Evolutionary conservation across 257 asterid genomes (phyloP).

Genomic region (Nyctanthes arbortristis): DNA sequence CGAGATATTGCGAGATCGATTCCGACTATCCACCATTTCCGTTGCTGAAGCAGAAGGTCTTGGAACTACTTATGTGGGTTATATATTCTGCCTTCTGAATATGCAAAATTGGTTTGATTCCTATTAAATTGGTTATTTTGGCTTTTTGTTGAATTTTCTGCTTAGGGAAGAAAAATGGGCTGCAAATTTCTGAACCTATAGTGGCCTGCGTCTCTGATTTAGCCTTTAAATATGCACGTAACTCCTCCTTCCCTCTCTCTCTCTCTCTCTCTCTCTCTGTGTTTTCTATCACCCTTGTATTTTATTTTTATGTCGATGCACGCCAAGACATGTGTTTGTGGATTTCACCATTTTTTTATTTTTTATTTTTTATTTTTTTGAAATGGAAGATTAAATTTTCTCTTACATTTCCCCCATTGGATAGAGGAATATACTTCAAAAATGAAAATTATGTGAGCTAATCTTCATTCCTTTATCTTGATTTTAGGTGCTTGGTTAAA

Average conservation of each 20-base stretch:
- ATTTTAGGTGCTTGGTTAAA: no score
- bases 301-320: background rate
- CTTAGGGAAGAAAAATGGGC: constrained; percentile 67
- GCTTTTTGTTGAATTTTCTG: background rate
- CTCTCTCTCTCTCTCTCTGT: background rate
- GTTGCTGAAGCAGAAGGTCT: constrained; percentile 86
- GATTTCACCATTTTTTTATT: background rate
- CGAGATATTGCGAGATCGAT: constrained; percentile 74
- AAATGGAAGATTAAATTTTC: no score
- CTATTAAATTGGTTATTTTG: no score
- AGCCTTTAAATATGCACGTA: constrained; percentile 89
- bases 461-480: no score
- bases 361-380: no score
- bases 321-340: no score
- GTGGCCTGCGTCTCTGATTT: constrained; percentile 77
- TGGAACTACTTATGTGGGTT: background rate
- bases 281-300: background rate
- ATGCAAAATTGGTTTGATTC: background rate
- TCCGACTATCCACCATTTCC: constrained; percentile 74
- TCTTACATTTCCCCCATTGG: no score
- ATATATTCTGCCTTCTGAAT: background rate
- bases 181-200: constrained; percentile 84
- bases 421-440: no score
- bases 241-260: background rate
- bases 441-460: no score